These are phyloP conservation scores for Orbilia quercus DNA, from an alignment of 2,329 filamentous ascomycete species.

Conservation along the genomic window DNA sequence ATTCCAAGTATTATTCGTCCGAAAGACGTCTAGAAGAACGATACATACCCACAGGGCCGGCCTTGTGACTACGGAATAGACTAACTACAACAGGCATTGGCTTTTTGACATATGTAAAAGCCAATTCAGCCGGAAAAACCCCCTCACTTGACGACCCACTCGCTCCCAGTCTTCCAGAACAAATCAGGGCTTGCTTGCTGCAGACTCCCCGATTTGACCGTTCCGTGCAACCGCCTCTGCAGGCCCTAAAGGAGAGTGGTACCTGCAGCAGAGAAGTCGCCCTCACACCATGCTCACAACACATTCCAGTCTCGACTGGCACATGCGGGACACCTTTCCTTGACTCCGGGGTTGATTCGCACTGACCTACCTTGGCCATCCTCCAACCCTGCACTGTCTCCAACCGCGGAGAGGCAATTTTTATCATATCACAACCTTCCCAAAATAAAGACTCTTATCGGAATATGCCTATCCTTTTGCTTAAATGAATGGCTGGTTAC, in stretches of 20 bases:
- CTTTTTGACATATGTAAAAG: not conserved
- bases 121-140: slow-evolving; percentile 57
- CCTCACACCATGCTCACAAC: slow-evolving; percentile 23
- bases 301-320: slow-evolving; percentile 14
- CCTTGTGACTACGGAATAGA: slow-evolving; percentile 38
- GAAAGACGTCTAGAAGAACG: slow-evolving; percentile 9
- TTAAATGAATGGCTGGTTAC: not conserved
- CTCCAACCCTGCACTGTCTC: not conserved
- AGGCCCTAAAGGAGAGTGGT: slow-evolving; percentile 12
- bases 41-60: slow-evolving; percentile 17
- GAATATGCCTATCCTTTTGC: slow-evolving; percentile 17
- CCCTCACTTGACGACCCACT: slow-evolving; percentile 20
- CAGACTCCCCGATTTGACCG: slow-evolving; percentile 45
- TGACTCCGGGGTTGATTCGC: slow-evolving; percentile 39
- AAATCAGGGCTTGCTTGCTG: slow-evolving; percentile 39
- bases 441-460: not conserved
- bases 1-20: not conserved
- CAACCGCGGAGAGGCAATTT: no score
- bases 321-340: slow-evolving; percentile 50
- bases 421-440: no score
- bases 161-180: slow-evolving; percentile 31
- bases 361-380: slow-evolving; percentile 6
- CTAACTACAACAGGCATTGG: slow-evolving; percentile 24
- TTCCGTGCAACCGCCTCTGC: slow-evolving; percentile 51
- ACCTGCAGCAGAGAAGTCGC: slow-evolving; percentile 26